Evolutionary conservation across 495 filamentous ascomycete species (phyloP).

Genomic region (Platismatia glauca): DNA sequence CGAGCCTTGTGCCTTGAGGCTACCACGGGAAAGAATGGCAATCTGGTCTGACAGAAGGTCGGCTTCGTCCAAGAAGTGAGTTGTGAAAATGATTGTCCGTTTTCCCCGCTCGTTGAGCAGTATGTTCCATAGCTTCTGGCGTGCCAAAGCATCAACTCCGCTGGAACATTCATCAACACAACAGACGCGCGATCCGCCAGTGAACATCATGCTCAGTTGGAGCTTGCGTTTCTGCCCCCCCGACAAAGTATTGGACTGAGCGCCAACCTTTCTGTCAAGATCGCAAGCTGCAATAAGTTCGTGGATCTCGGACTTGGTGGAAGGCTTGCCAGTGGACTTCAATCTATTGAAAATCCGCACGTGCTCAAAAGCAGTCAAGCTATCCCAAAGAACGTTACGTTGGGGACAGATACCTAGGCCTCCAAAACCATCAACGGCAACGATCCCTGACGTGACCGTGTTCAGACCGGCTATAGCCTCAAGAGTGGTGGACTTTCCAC

Average conservation of each 20-base stretch:
- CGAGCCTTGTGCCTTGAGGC: constrained; percentile 60
- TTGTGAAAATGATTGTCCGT: constrained; percentile 75
- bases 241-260: constrained; percentile 60
- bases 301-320: constrained; percentile 45
- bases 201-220: constrained; percentile 92
- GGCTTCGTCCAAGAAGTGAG: constrained; percentile 75
- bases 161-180: constrained; percentile 82
- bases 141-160: constrained; percentile 70
- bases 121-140: constrained; percentile 86
- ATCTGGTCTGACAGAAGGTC: constrained; percentile 70
- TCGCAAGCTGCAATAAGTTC: constrained; percentile 59
- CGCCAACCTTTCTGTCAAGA: constrained; percentile 57
- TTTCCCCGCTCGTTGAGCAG: constrained; percentile 67
- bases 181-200: constrained; percentile 73
- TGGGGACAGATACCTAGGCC: constrained; percentile 82
- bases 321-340: constrained; percentile 49
- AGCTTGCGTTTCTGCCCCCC: constrained; percentile 85
- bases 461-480: constrained; percentile 75
- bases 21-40: constrained; percentile 66
- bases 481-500: constrained; percentile 79
- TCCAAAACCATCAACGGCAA: constrained; percentile 61
- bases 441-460: constrained; percentile 58
- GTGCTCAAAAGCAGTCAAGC: constrained; percentile 73
- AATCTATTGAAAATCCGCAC: constrained; percentile 68
- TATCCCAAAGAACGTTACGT: constrained; percentile 84